Conservation (phyloP, 169 alveolate genomes). For the Eimeria necatrix region DNA sequence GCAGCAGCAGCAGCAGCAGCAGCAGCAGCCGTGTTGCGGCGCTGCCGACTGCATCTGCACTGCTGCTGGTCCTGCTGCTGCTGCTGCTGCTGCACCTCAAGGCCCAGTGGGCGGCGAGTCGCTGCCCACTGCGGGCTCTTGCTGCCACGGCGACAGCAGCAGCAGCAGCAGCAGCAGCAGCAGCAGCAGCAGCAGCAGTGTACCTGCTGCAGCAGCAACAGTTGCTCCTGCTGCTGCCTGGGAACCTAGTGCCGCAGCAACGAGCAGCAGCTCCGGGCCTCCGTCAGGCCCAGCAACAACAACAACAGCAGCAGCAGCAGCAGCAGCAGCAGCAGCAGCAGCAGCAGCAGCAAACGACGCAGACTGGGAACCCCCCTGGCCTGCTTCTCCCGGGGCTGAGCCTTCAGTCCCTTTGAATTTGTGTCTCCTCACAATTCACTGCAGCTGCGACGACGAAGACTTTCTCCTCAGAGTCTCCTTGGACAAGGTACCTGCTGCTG, state of each 20-base stretch:
- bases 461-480: constrained; percentile 74
- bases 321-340: constrained; percentile 40
- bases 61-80: constrained; percentile 14
- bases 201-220: constrained; percentile 7
- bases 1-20: constrained; percentile 9
- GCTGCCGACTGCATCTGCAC: background rate
- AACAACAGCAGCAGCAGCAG: constrained; percentile 35
- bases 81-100: background rate
- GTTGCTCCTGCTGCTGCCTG: constrained; percentile 3
- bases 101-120: constrained; percentile 35
- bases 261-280: background rate
- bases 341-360: background rate
- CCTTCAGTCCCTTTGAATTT: constrained; percentile 60
- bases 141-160: constrained; percentile 50
- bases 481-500: constrained; percentile 51
- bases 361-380: constrained; percentile 56
- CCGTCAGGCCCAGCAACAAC: constrained; percentile 29
- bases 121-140: constrained; percentile 5
- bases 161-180: constrained; percentile 54
- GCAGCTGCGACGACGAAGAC: constrained; percentile 80
- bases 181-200: constrained; percentile 21
- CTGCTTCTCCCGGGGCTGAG: background rate
- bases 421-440: constrained; percentile 57
- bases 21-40: constrained; percentile 24
- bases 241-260: background rate